Conservation (phyloP, 768 basidiomycete species). For the Thelephora aurantiotincta region DNA sequence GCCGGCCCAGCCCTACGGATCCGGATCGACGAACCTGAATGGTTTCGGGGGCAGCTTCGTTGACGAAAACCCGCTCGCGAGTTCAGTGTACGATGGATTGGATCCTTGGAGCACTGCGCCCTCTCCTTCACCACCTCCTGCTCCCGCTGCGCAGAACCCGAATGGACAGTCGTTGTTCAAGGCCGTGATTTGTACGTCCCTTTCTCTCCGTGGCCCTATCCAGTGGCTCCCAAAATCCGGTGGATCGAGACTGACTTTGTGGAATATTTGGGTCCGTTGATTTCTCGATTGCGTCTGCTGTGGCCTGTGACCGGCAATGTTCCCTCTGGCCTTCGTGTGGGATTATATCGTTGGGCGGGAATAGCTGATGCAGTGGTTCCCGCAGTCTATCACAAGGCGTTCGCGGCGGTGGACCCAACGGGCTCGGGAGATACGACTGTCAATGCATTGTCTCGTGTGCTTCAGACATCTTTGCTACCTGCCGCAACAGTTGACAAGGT, state of each 20-base stretch:
- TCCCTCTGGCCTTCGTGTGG: neutral
- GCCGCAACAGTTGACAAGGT: conserved; percentile 79
- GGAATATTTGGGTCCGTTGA: conserved; percentile 2
- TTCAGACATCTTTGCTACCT: conserved; percentile 65
- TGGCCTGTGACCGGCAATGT: too few species aligned
- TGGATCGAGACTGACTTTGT: too few species aligned
- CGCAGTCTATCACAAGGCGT: conserved; percentile 59
- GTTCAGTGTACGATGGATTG: conserved; percentile 60
- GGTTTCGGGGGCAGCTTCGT: conserved; percentile 49
- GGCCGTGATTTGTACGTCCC: conserved; percentile 49
- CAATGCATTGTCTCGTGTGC: conserved; percentile 65
- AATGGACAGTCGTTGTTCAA: conserved; percentile 31
- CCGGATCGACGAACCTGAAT: conserved; percentile 40
- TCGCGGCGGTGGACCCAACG: conserved; percentile 55
- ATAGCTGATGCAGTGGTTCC: conserved; percentile 74
- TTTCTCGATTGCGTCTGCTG: conserved; percentile 5
- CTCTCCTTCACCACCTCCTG: conserved; percentile 52
- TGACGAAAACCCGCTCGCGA: conserved; percentile 56
- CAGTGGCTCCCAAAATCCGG: too few species aligned
- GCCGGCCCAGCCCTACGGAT: conserved; percentile 52
- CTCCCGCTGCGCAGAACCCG: conserved; percentile 23
- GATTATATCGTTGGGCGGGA: conserved; percentile 5
- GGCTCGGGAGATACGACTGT: conserved; percentile 71
- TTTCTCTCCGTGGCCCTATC: neutral
- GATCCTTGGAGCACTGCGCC: conserved; percentile 70